phyloP scores from a whole-genome alignment of 2,329 filamentous ascomycete genomes.

The Colletotrichum graminicola region DNA sequence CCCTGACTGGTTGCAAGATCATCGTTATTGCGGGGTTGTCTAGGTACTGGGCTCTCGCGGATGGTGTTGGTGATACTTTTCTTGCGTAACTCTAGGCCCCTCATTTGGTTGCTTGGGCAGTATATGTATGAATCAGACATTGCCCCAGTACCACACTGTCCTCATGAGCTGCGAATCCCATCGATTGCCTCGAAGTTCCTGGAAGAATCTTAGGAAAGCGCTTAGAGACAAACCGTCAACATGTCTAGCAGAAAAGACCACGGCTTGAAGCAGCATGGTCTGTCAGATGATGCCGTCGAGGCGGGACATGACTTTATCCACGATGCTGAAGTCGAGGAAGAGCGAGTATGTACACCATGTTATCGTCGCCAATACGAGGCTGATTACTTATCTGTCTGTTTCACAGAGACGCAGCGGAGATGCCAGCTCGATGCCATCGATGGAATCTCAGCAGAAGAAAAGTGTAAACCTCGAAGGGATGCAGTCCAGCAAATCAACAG shows the following conservation, averaged over 20 bases:
- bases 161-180: too few species aligned
- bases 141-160: too few species aligned
- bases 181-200: background rate
- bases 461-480: conserved; percentile 13
- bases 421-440: conserved; percentile 19
- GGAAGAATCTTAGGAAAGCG: background rate
- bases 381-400: background rate
- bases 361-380: too few species aligned
- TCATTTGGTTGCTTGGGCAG: conserved; percentile 4
- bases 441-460: conserved; percentile 29
- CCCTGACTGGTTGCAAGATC: background rate
- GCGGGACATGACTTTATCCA: conserved; percentile 51
- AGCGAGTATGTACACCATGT: conserved; percentile 43
- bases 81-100: conserved; percentile 1
- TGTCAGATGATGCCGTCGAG: conserved; percentile 46
- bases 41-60: conserved; percentile 23
- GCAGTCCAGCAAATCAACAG: background rate
- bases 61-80: conserved; percentile 32
- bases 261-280: conserved; percentile 29
- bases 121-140: background rate
- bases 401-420: conserved; percentile 33
- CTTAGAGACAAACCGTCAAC: background rate
- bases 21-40: conserved; percentile 25
- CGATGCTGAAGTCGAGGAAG: conserved; percentile 51
- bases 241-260: conserved; percentile 34